Evolutionary conservation across 164 flowering plant genomes (phyloP).

Genomic region (Malania oleifera): DNA sequence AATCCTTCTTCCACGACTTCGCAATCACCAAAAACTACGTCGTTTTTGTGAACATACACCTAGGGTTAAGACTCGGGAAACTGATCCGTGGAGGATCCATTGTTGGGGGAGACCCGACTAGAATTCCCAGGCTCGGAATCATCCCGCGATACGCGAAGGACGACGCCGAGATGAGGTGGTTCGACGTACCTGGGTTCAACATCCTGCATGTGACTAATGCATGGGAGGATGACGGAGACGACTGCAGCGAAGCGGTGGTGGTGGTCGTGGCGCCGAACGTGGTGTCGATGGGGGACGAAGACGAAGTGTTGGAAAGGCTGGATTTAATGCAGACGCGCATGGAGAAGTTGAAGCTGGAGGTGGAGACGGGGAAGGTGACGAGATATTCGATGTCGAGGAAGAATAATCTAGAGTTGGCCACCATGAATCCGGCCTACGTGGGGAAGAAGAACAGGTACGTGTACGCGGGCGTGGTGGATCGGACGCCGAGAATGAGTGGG

Average conservation of each 20-base stretch:
- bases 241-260: too few relatives aligned
- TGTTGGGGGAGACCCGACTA: background rate
- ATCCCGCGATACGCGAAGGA: background rate
- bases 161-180: constrained; percentile 8
- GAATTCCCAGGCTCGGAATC: constrained; percentile 5
- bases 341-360: constrained; percentile 8
- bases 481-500: constrained; percentile 10
- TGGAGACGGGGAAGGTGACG: constrained; percentile 5
- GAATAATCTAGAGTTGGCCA: constrained; percentile 10
- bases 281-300: background rate
- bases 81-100: background rate
- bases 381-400: background rate
- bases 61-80: background rate
- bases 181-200: constrained; percentile 6
- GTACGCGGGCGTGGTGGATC: constrained; percentile 1
- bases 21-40: constrained; percentile 6
- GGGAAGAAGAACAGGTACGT: constrained; percentile 16
- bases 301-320: background rate
- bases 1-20: constrained; percentile 10
- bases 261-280: constrained; percentile 4
- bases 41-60: background rate
- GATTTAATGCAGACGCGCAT: background rate
- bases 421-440: background rate
- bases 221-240: constrained; percentile 8
- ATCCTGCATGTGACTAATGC: constrained; percentile 6